phyloP scores from a whole-genome alignment of 2,329 filamentous ascomycete genomes.

The Emmonsiellopsis sp. region DNA sequence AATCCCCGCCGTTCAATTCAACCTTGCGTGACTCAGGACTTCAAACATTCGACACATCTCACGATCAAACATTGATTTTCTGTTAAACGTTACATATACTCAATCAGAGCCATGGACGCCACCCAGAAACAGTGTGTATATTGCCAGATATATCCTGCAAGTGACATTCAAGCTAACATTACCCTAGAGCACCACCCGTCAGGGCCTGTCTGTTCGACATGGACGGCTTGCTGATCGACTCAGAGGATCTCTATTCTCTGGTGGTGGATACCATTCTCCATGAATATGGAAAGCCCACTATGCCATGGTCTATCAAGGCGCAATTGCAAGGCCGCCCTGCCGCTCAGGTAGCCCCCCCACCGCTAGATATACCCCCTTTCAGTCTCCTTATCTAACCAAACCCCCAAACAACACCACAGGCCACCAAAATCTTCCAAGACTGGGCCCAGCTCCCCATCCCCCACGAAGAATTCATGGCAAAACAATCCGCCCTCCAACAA shows the following conservation, averaged over 20 bases:
- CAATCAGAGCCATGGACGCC: not conserved
- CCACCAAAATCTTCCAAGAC: conserved; percentile 56
- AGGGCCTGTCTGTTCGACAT: conserved; percentile 96
- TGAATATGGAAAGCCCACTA: conserved; percentile 59
- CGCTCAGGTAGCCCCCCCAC: conserved; percentile 34
- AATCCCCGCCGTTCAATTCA: not conserved
- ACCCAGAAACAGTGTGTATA: conserved; percentile 4
- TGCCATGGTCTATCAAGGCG: conserved; percentile 95
- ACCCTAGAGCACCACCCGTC: conserved; percentile 57
- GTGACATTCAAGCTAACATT: not conserved
- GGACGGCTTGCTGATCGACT: conserved; percentile 92
- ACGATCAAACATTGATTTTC: not conserved
- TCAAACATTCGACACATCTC: not conserved
- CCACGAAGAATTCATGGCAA: conserved; percentile 53
- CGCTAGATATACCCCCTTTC: not conserved
- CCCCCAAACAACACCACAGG: conserved; percentile 24
- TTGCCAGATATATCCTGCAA: not conserved
- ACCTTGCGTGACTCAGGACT: not conserved
- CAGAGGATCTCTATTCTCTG: conserved; percentile 79
- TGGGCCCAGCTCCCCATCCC: conserved; percentile 82
- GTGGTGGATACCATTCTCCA: conserved; percentile 74
- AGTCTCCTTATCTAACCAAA: not conserved
- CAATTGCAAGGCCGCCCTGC: conserved; percentile 63
- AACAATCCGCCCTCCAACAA: conserved; percentile 55
- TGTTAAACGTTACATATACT: not conserved